phyloP scores from a whole-genome alignment of 2,329 filamentous ascomycete species.

The Trichoderma semiorbis region DNA sequence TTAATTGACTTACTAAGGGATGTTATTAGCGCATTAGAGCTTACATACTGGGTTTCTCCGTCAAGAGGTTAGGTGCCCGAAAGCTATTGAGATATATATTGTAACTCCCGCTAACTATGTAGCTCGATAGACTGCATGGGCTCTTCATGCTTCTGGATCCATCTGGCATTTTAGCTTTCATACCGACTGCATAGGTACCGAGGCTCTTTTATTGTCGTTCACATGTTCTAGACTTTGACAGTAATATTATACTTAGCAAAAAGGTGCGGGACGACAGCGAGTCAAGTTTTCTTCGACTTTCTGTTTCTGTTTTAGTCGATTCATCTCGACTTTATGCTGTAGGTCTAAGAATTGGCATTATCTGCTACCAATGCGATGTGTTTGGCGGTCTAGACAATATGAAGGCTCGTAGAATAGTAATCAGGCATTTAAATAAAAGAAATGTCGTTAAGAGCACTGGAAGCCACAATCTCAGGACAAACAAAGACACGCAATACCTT shows the following conservation, averaged over 20 bases:
- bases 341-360: not conserved
- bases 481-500: not conserved
- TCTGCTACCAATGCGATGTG: not conserved
- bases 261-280: not conserved
- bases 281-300: not conserved
- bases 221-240: no score
- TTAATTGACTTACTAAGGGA: not conserved
- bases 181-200: not conserved
- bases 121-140: not conserved
- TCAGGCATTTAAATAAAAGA: not conserved
- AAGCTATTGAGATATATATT: not conserved
- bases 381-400: not conserved
- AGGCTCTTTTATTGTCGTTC: fast-evolving
- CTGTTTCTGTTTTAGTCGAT: not conserved
- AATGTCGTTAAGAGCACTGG: not conserved
- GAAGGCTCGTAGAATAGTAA: not conserved
- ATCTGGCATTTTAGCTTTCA: not conserved
- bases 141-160: not conserved
- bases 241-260: no score
- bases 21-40: not conserved
- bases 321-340: not conserved
- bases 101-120: not conserved
- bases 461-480: not conserved
- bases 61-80: not conserved
- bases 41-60: not conserved